Conservation (phyloP, 2,329 filamentous ascomycete genomes). For the Aspergillus clavatus region DNA sequence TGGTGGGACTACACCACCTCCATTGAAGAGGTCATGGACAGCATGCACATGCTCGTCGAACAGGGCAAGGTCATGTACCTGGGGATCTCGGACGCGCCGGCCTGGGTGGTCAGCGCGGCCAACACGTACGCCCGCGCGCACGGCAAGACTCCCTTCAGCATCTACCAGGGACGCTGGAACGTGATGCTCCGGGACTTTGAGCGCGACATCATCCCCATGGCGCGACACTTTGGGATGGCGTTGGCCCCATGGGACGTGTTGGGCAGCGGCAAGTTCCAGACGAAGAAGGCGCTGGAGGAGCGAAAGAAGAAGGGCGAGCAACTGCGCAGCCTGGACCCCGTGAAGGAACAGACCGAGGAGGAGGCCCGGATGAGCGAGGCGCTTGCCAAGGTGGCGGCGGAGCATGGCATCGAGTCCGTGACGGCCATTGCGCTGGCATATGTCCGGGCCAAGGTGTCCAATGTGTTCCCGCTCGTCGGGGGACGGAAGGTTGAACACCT, state of each 20-base stretch:
- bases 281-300: slow-evolving; percentile 44
- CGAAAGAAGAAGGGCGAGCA: slow-evolving; percentile 42
- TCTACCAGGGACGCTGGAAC: slow-evolving; percentile 41
- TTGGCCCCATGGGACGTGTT: slow-evolving; percentile 58
- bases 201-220: slow-evolving; percentile 41
- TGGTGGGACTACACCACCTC: slow-evolving; percentile 48
- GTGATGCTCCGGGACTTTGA: slow-evolving; percentile 38
- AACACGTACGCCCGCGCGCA: slow-evolving; percentile 38
- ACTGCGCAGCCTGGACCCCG: slow-evolving; percentile 25
- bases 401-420: slow-evolving; percentile 51
- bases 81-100: slow-evolving; percentile 39
- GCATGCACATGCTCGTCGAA: slow-evolving; percentile 36
- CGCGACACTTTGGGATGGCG: slow-evolving; percentile 40
- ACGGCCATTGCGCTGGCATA: slow-evolving; percentile 67
- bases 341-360: slow-evolving; percentile 41
- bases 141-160: slow-evolving; percentile 37
- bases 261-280: slow-evolving; percentile 50
- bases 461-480: slow-evolving; percentile 70
- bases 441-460: slow-evolving; percentile 65
- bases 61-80: slow-evolving; percentile 41
- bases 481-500: slow-evolving; percentile 66
- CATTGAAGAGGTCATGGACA: slow-evolving; percentile 37
- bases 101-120: slow-evolving; percentile 38
- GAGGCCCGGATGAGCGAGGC: slow-evolving; percentile 52
- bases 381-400: slow-evolving; percentile 56